phyloP scores from a whole-genome alignment of 2,329 filamentous ascomycete genomes.

The Zymoseptoria passerinii region DNA sequence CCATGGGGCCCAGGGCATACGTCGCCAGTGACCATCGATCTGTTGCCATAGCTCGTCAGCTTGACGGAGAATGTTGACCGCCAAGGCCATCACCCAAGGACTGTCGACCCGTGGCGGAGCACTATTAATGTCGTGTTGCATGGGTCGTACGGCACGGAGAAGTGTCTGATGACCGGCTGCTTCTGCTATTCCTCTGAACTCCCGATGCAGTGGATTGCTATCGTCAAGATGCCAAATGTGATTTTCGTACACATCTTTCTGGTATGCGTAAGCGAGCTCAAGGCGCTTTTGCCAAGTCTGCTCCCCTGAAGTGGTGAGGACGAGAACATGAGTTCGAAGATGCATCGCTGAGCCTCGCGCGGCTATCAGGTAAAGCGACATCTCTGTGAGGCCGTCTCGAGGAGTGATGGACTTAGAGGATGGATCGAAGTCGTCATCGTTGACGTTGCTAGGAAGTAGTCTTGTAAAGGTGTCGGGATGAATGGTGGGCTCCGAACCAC shows the following conservation, averaged over 20 bases:
- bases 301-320: constrained; percentile 9
- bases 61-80: constrained; percentile 40
- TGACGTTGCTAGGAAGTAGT: constrained; percentile 22
- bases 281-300: constrained; percentile 25
- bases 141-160: constrained; percentile 25
- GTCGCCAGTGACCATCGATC: constrained; percentile 36
- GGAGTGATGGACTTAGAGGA: constrained; percentile 13
- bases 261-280: constrained; percentile 22
- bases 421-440: constrained; percentile 27
- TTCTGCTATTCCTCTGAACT: constrained; percentile 16
- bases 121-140: constrained; percentile 18
- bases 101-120: constrained; percentile 25
- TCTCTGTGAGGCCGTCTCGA: constrained; percentile 24
- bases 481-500: constrained; percentile 25
- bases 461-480: constrained; percentile 18
- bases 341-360: constrained; percentile 11
- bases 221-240: constrained; percentile 22
- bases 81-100: constrained; percentile 27
- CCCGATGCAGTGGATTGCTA: constrained; percentile 15
- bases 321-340: constrained; percentile 8
- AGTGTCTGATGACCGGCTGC: constrained; percentile 18
- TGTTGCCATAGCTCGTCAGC: constrained; percentile 19
- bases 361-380: constrained; percentile 19
- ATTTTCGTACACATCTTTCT: constrained; percentile 15
- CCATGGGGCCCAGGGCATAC: constrained; percentile 50